Base-by-base conservation (phyloP, 2,329 filamentous ascomycete species). In the Colletotrichum cuscutae region DNA sequence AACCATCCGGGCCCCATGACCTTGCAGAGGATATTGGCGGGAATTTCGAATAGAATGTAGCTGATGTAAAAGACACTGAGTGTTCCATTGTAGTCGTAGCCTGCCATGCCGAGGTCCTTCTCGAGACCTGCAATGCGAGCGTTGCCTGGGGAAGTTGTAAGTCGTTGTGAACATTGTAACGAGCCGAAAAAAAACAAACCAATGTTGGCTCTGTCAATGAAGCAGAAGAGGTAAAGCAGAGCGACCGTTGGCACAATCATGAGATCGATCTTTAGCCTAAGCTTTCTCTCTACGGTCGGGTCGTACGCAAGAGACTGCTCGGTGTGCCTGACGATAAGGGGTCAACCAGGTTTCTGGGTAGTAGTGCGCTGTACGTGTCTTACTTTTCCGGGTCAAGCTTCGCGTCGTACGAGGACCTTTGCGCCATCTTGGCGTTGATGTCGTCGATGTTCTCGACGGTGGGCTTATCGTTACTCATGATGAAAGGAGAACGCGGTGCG, bases 201-300 rank as follows among this genome's bases (percentile, higher is more conserved):
- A 63, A 93, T 91, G 76, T 93, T 93, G 35, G 90, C 88, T 26
- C 91, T 85, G 77, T 93, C 91, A 73, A 92, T 92, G 79, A 92
- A 92, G 79, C 90, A 91, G 76, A 92, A 91, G 0, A 92, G 84
- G 75, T 92, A 93, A 6, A 93, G 83, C 3, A 92, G 75, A 5
- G 89, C 84, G 1, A 92, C 89, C 0, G 89, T 91, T 0, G 91
- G 91, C 1, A 92, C 83, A 71, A 92, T 87, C 77, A 85, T 89
- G 4, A 89, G 76, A 75, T 93, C 91, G 22, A 93, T 90, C 77
- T 93, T 92, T 72, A 81, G 80, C 3, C 89, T 82, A 13, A 92
- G 84, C 26, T 70, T 76, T n/a, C 77, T 76, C 65, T 81, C 80
- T 7, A 77, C 78, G 9, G 62, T 78, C 5, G 76, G 74, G 13